Base-by-base conservation (phyloP, 371 early-diverging fungal genomes). In the Batkoa obscura region DNA sequence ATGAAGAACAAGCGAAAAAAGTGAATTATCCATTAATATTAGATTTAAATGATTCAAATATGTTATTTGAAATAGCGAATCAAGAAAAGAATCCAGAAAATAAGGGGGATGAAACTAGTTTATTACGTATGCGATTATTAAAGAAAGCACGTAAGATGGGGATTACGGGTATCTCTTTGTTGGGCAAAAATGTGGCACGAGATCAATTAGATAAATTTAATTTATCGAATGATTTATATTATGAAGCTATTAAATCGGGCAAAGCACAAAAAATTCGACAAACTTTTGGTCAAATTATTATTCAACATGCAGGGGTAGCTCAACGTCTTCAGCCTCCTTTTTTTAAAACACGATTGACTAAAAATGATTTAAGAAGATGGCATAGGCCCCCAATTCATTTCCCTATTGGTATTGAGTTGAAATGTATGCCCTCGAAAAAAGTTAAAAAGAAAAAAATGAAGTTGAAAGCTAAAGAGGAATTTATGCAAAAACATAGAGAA, bases 281-380 rank as follows among this genome's bases (percentile, higher is more conserved):
- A 64, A 84, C 90, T 3, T 81, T 90, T 59, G 97, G 97, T 17
- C 84, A 85, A 58, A 74, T 88, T 48, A 83, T 83, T 2, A 75
- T 94, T 1, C 91, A 91, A 59, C 99, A 99, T 65, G 81, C 96
- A 8, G 62, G 89, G 32, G 97, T 99, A 2, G 94, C 99, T 2
- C 65, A 93, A 43, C 84, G 80, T 60, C 63, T 98, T n/a, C 82
- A 88, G 61, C 80, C 80, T 17, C 84, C 83, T 8, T 82, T 79
- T 56, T 97, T 88, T 71, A 97, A 90, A 59, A 88, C 89, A 50
- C 78, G 83, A 50, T 72, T 92, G 15, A 72, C 86, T 1, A 88
- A 89, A 47, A 70, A 80, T 13, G 99, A 99, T 56, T 68, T 96
- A 41, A 78, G 97, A 15, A 78, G 85, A 0, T 94, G 94, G 76